Evolutionary conservation across 495 filamentous ascomycete genomes (phyloP).

Genomic region (Aspergillus leporis): DNA sequence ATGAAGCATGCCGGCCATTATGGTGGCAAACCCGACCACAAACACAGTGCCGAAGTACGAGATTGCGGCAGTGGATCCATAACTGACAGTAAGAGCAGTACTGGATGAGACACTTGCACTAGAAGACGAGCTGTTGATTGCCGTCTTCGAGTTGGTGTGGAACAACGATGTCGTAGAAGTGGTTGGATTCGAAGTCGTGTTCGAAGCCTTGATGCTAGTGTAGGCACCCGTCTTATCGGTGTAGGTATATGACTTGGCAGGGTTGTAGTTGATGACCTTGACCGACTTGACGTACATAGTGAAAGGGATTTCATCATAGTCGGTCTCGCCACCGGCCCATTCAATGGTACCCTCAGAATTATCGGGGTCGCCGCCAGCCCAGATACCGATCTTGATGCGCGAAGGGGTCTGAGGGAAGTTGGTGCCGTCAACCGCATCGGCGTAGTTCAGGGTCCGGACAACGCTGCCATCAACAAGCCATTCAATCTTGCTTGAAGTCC

Average conservation of each 20-base stretch:
- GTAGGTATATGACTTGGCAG: slow-evolving; percentile 36
- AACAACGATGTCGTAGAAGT: slow-evolving; percentile 1
- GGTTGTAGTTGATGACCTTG: slow-evolving; percentile 38
- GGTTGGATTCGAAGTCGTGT: slow-evolving; percentile 11
- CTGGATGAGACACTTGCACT: not conserved
- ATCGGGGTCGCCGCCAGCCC: slow-evolving; percentile 75
- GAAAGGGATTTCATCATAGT: slow-evolving; percentile 66
- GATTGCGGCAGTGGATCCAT: not conserved
- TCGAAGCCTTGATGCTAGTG: slow-evolving; percentile 32
- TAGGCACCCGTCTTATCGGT: slow-evolving; percentile 36
- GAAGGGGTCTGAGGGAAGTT: slow-evolving; percentile 91
- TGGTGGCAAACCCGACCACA: not conserved
- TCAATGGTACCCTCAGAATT: slow-evolving; percentile 58
- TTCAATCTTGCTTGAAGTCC: slow-evolving; percentile 68
- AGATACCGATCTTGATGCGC: slow-evolving; percentile 76
- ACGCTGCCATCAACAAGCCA: slow-evolving; percentile 77
- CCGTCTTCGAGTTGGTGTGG: not conserved
- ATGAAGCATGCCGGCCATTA: not conserved
- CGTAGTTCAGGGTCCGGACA: slow-evolving; percentile 67
- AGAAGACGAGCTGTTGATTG: not conserved
- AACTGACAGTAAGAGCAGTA: not conserved
- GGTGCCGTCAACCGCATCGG: slow-evolving; percentile 59
- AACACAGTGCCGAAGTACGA: not conserved
- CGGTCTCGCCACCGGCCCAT: slow-evolving; percentile 74
- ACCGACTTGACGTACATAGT: slow-evolving; percentile 63